Conservation (phyloP, 345 rosid genomes). For the Brassica incana region DNA sequence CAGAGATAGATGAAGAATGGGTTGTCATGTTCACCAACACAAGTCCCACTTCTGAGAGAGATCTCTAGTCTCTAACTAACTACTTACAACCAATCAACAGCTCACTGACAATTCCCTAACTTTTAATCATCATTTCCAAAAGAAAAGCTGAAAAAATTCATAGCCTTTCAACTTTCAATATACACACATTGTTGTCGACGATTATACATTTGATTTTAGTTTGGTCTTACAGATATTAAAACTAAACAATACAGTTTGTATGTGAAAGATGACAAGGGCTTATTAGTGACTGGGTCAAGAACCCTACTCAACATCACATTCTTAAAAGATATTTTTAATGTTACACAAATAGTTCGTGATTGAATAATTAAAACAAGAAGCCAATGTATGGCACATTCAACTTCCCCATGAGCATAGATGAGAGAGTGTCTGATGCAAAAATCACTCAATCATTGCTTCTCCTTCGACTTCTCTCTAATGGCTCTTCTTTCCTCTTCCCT, state of each 20-base stretch:
- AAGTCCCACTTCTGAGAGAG: constrained; percentile 39
- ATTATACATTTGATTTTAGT: background rate
- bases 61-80: constrained; percentile 16
- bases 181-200: background rate
- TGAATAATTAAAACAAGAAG: constrained; percentile 3
- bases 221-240: background rate
- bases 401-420: background rate
- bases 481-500: constrained; percentile 74
- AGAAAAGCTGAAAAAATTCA: background rate
- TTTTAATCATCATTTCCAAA: background rate
- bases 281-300: background rate
- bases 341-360: background rate
- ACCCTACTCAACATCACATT: background rate
- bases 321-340: background rate
- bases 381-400: constrained; percentile 17
- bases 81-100: constrained; percentile 40
- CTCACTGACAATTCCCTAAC: constrained; percentile 30
- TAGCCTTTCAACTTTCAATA: constrained; percentile 11
- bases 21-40: constrained; percentile 46
- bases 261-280: background rate
- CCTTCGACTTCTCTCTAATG: constrained; percentile 40
- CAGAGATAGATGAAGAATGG: constrained; percentile 39
- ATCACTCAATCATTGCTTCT: constrained; percentile 22
- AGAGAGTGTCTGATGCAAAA: constrained; percentile 6
- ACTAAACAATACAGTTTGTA: background rate